phyloP scores from a whole-genome alignment of 495 filamentous ascomycete genomes.

The Beverwykella pulmonaria region DNA sequence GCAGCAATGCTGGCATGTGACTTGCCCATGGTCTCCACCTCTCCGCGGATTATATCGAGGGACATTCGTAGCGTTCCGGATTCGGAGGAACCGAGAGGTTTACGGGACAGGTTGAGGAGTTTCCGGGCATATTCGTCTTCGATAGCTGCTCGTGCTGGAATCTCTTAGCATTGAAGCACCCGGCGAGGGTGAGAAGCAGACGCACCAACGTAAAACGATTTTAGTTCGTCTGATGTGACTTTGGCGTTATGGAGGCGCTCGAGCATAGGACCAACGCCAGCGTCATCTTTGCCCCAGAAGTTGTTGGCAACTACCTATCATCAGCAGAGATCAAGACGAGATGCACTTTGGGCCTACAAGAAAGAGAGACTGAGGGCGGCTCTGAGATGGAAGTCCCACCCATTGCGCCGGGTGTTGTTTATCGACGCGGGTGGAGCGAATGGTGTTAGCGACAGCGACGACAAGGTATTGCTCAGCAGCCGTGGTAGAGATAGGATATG shows the following conservation, averaged over 20 bases:
- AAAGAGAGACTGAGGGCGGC: constrained; percentile 65
- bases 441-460: neutral
- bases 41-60: constrained; percentile 81
- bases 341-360: constrained; percentile 52
- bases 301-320: constrained; percentile 83
- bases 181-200: neutral
- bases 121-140: constrained; percentile 99
- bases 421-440: constrained; percentile 37
- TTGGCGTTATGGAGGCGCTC: constrained; percentile 97
- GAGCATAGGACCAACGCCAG: constrained; percentile 87
- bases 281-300: constrained; percentile 99
- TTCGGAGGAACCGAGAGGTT: constrained; percentile 88
- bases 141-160: constrained; percentile 77
- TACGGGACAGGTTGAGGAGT: constrained; percentile 79
- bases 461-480: neutral
- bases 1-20: constrained; percentile 83
- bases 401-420: constrained; percentile 53
- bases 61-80: constrained; percentile 79
- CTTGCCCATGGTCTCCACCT: constrained; percentile 94
- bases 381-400: constrained; percentile 61
- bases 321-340: constrained; percentile 28
- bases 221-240: constrained; percentile 91
- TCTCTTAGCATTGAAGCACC: constrained; percentile 16
- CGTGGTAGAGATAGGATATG: neutral
- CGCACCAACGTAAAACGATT: constrained; percentile 83